Percentiles rank a stretch among this genome's conserved stretches.
These are phyloP conservation scores for Pseudocercospora vitis DNA, from an alignment of 2,329 filamentous ascomycete species.

Conservation along the genomic window DNA sequence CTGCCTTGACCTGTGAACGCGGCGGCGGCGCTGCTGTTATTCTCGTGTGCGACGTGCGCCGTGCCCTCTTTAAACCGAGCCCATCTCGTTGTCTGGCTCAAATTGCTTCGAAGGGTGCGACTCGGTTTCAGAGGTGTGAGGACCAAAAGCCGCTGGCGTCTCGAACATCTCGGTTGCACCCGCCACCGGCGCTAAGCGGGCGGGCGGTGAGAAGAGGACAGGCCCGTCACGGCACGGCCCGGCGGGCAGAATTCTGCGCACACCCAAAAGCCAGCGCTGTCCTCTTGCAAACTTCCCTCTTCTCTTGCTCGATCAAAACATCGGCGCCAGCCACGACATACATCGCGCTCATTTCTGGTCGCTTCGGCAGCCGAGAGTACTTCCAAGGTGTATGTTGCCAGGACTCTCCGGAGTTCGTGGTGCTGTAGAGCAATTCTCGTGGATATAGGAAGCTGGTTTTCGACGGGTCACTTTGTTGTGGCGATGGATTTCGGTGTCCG, in stretches of 20 bases:
- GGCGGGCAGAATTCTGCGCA: too few species aligned
- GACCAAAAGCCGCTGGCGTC: background rate
- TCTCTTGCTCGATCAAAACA: constrained; percentile 55
- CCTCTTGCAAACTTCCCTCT: constrained; percentile 15
- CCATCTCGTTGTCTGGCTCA: constrained; percentile 10
- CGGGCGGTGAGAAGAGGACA: background rate
- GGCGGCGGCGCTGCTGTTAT: constrained; percentile 1
- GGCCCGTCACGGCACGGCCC: too few species aligned
- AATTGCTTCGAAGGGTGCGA: background rate
- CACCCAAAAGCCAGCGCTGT: background rate
- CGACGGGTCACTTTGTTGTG: constrained; percentile 71
- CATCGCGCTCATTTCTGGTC: constrained; percentile 41
- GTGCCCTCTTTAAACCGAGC: background rate
- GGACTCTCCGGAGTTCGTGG: constrained; percentile 58
- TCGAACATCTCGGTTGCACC: background rate
- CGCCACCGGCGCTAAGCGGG: too few species aligned
- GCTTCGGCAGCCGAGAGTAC: constrained; percentile 17
- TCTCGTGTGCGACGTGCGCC: constrained; percentile 5
- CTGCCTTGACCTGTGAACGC: background rate
- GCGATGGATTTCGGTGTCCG: constrained; percentile 71
- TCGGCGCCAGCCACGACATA: constrained; percentile 70
- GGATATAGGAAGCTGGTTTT: constrained; percentile 67
- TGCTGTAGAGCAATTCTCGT: constrained; percentile 62
- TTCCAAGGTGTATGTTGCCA: constrained; percentile 69
- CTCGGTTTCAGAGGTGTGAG: constrained; percentile 9